Percentiles rank a stretch among this genome's conserved stretches.
Evolutionary conservation across 225 moss, liverwort and hornwort species (phyloP).

Genomic region (Marchantia paleacea): DNA sequence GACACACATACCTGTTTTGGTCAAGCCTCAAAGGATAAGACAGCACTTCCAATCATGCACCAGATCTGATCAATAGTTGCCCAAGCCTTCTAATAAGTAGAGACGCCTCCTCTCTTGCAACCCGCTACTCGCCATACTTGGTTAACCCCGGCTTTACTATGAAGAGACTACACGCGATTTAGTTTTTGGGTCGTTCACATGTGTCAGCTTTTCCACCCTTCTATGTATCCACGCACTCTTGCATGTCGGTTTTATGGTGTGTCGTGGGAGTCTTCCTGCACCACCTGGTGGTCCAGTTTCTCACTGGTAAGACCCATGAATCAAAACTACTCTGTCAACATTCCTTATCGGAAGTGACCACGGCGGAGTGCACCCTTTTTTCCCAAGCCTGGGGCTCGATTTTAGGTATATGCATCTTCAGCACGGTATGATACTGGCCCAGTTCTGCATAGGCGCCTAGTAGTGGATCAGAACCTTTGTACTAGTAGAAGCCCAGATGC

Average conservation of each 20-base stretch:
- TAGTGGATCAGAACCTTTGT: slow-evolving; percentile 5
- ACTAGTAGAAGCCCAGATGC: slow-evolving; percentile 9
- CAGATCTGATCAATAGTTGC: slow-evolving; percentile 13
- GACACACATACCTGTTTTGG: slow-evolving; percentile 26
- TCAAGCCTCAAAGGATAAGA: slow-evolving; percentile 10
- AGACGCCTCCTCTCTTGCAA: slow-evolving; percentile 25
- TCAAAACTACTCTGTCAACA: not conserved
- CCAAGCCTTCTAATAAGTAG: slow-evolving; percentile 21
- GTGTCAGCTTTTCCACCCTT: slow-evolving; percentile 1
- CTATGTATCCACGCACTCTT: not conserved
- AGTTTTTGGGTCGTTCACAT: slow-evolving; percentile 11
- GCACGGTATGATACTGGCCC: not conserved
- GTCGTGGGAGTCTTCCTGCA: not conserved
- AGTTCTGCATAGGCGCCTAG: not conserved
- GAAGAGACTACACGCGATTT: slow-evolving; percentile 9
- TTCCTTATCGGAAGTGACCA: not conserved
- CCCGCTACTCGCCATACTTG: slow-evolving; percentile 18
- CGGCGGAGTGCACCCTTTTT: not conserved
- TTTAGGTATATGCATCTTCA: not conserved
- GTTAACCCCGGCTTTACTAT: slow-evolving; percentile 17
- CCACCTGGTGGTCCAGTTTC: not conserved
- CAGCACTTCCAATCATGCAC: slow-evolving; percentile 24
- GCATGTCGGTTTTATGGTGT: slow-evolving; percentile 16
- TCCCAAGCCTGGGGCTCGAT: not conserved
- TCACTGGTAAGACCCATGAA: slow-evolving; percentile 4